Evolutionary conservation across 1,284 basidiomycete genomes (phyloP), one percentile per base, ranked within the genome.

Genomic region (Stereum hirsutum): DNA sequence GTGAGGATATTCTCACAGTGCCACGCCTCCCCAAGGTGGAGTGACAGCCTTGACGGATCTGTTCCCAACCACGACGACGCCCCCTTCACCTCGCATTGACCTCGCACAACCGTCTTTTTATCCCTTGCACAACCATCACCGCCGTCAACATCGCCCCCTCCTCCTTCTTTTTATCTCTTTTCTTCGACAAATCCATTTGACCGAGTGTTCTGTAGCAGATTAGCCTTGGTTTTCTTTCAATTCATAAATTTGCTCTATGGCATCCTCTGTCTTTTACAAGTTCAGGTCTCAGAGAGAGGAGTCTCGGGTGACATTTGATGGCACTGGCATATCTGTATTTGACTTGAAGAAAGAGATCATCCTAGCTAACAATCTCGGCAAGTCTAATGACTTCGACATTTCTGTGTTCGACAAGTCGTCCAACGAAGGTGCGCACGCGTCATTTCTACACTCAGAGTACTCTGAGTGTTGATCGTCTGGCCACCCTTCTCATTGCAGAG

Each of bases 301-400:
- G 66, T 93, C 91, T 49, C 77, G 92, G 60, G 83, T 98, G 64
- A 87, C 90, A 46, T 98, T 99, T 69, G 95, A 99, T 62, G 95
- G 95, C 56, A 97, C 95, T 50, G 91, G 92, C 52, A 97, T 99
- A 60, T 94, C 92, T 56, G 91, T 99, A 51, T 99, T 97, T 75
- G 96, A 99, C 65, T 73, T 99, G 62, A 99, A 99, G 72, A 89
- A 87, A 69, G 95, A 99, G 69, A 91, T 99, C 61, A 95, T 99
- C 57, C 70, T 96, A 51, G 88, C 86, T 59, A 97, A 97, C 64
- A 94, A 89, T 63, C 83, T 99, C 56, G 81, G 80, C 67, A 96
- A 96, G 69, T 92, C 92, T 48, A 91, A 87, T 59, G 96, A 99
- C 61, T 98, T 99, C 70, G 96, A 99, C 65, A 74, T 99, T 31